phyloP scores from a whole-genome alignment of 805 yeast species.

The Lipomyces oligophaga region DNA sequence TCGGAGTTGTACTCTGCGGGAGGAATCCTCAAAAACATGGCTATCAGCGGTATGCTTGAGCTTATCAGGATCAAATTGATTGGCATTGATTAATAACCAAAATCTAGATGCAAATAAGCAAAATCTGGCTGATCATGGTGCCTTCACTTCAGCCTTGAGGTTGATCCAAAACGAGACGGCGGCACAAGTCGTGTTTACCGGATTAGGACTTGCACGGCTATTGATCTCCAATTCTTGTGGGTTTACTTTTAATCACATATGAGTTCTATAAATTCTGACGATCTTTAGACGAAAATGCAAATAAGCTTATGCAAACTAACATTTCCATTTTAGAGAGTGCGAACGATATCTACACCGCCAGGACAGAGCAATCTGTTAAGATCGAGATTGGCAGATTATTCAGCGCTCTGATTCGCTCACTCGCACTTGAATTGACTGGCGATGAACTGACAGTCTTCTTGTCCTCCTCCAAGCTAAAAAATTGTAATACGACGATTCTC shows the following conservation, averaged over 20 bases:
- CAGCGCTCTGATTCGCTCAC: conserved; percentile 8
- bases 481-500: background rate
- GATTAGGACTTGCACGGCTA: conserved; percentile 7
- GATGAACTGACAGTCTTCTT: no score
- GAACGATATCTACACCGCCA: background rate
- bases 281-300: conserved; percentile 7
- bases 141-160: background rate
- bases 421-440: background rate
- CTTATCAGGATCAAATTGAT: no score
- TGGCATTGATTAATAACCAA: background rate
- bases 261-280: background rate
- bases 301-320: background rate
- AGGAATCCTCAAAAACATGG: conserved; percentile 11
- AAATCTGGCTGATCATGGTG: conserved; percentile 1
- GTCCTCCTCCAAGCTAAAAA: no score
- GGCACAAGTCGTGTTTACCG: conserved; percentile 8
- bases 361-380: conserved; percentile 5
- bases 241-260: background rate
- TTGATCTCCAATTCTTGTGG: conserved; percentile 5
- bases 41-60: conserved; percentile 7
- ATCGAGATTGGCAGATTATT: conserved; percentile 5
- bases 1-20: conserved; percentile 10
- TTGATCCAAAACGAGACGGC: conserved; percentile 2
- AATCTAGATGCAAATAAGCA: conserved; percentile 1
- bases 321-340: background rate